Evolutionary conservation across 345 rosid genomes (phyloP).

Genomic region (Lepidium didymum): DNA sequence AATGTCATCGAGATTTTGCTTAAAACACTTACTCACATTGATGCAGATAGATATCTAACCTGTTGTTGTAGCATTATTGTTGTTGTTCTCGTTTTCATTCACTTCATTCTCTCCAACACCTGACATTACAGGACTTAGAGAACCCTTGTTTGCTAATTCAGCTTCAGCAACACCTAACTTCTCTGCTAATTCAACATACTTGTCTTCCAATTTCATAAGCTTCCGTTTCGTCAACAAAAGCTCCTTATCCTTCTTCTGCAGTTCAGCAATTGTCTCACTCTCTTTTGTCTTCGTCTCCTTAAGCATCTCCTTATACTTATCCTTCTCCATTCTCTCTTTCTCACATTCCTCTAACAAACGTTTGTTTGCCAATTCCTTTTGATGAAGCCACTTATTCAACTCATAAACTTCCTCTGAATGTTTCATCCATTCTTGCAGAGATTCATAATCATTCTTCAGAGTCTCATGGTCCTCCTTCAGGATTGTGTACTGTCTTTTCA

Average conservation of each 20-base stretch:
- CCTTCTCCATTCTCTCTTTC: conserved; percentile 2
- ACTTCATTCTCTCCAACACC: not conserved
- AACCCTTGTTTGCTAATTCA: not conserved
- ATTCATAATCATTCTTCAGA: too few relatives aligned
- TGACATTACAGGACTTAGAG: not conserved
- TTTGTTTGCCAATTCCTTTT: not conserved
- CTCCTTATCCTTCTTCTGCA: not conserved
- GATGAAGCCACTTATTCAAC: not conserved
- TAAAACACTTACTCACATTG: not conserved
- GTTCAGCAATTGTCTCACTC: not conserved
- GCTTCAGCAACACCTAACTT: not conserved
- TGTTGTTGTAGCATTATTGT: not conserved
- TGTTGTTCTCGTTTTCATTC: not conserved
- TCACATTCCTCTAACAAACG: not conserved
- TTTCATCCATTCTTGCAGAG: too few relatives aligned
- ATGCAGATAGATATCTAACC: not conserved
- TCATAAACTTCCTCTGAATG: not conserved
- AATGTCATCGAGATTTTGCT: not conserved
- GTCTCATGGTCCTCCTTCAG: too few relatives aligned
- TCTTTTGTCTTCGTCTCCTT: not conserved
- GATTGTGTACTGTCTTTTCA: too few relatives aligned
- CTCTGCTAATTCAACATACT: not conserved
- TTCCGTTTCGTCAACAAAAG: not conserved
- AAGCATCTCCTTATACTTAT: not conserved
- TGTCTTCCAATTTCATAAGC: not conserved